Evolutionary conservation across 495 filamentous ascomycete genomes (phyloP).

Genomic region (Polyplosphaeria fusca): DNA sequence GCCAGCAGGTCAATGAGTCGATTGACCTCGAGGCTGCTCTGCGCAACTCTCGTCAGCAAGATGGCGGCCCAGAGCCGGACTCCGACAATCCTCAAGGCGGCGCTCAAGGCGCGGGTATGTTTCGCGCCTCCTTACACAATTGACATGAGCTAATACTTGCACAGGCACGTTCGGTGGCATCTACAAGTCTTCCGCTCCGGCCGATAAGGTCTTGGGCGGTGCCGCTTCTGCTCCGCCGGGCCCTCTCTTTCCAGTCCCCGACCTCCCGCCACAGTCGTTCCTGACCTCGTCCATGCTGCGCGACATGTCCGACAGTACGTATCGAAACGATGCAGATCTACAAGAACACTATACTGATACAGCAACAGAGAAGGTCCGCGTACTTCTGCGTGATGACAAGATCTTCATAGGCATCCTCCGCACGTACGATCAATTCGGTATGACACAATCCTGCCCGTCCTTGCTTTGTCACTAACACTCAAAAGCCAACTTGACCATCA

Average conservation of each 20-base stretch:
- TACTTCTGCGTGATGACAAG: conserved; percentile 85
- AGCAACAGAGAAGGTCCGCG: conserved; percentile 78
- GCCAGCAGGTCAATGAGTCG: too few species aligned
- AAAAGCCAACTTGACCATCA: conserved; percentile 89
- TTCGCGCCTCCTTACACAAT: not conserved
- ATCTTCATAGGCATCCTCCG: conserved; percentile 89
- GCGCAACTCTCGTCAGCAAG: too few species aligned
- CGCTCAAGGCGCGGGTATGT: conserved; percentile 12
- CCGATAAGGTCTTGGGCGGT: conserved; percentile 9
- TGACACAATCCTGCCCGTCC: not conserved
- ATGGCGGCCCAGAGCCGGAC: not conserved
- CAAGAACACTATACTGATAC: conserved; percentile 1
- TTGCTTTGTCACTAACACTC: not conserved
- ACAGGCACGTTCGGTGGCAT: conserved; percentile 15
- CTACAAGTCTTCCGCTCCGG: conserved; percentile 22
- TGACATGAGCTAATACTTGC: not conserved
- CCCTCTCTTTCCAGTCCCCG: conserved; percentile 13
- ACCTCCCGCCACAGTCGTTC: conserved; percentile 88
- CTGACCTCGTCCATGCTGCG: conserved; percentile 92
- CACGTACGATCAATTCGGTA: conserved; percentile 98
- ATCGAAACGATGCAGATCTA: conserved; percentile 1
- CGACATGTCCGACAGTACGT: conserved; percentile 93
- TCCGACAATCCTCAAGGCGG: conserved; percentile 1
- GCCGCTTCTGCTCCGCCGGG: conserved; percentile 1
- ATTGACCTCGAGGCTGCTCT: too few species aligned